Evolutionary conservation across 148 eudicot genomes (phyloP).

Genomic region (Pouteria glomerata): DNA sequence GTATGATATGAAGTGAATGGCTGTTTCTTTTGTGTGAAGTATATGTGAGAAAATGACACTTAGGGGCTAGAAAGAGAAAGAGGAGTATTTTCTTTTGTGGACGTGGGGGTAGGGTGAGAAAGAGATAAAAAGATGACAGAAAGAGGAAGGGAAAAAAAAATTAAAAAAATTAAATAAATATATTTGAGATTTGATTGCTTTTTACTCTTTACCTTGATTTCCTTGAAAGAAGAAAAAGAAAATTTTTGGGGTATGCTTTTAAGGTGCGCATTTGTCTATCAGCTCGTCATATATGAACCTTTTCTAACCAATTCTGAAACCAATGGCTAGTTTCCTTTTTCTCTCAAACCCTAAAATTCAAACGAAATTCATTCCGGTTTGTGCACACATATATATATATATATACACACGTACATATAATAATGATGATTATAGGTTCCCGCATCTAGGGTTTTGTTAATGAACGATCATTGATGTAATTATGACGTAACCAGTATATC

Average conservation of each 20-base stretch:
- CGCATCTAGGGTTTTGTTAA: too few relatives aligned
- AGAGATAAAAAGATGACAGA: slow-evolving; percentile 9
- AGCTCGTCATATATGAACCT: slow-evolving; percentile 7
- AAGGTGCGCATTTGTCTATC: slow-evolving; percentile 19
- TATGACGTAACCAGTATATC: neutral
- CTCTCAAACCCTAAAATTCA: too few relatives aligned
- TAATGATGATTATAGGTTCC: too few relatives aligned
- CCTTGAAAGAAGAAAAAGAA: slow-evolving; percentile 11
- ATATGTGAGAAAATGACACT: slow-evolving; percentile 90
- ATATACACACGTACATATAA: too few relatives aligned
- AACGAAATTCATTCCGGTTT: too few relatives aligned
- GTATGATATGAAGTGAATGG: slow-evolving; percentile 53
- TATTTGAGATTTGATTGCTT: slow-evolving; percentile 15
- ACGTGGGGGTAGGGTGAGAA: slow-evolving; percentile 45
- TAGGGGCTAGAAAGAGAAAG: slow-evolving; percentile 21
- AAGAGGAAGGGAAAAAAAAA: slow-evolving; percentile 13
- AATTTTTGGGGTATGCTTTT: slow-evolving; percentile 22
- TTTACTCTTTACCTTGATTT: slow-evolving; percentile 11
- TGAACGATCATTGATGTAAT: too few relatives aligned
- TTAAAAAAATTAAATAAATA: neutral
- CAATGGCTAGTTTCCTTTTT: too few relatives aligned
- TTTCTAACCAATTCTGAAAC: neutral
- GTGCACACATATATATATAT: neutral
- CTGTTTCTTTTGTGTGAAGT: slow-evolving; percentile 79
- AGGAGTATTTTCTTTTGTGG: slow-evolving; percentile 31